phyloP scores from a whole-genome alignment of 345 rosid species.

The Moricandia moricandioides region DNA sequence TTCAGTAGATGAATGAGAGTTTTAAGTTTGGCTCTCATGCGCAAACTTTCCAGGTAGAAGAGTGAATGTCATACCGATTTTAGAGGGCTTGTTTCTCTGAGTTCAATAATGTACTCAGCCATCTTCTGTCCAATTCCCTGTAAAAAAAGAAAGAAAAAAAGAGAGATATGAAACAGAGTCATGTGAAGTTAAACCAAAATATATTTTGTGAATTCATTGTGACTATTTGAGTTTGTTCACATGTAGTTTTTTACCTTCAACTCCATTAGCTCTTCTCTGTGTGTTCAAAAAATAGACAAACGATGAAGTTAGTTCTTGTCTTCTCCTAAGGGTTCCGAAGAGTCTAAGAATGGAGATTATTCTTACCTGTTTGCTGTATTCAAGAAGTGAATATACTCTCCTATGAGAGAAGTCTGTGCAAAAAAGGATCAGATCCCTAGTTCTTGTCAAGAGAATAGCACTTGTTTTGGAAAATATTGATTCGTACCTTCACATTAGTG shows the following conservation, averaged over 20 bases:
- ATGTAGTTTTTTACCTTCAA: constrained; percentile 32
- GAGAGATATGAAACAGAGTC: background rate
- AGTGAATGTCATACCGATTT: constrained; percentile 47
- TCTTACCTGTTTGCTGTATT: constrained; percentile 71
- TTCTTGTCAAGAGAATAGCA: background rate
- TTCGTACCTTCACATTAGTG: constrained; percentile 58
- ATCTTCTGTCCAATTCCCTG: constrained; percentile 81
- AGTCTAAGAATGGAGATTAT: background rate
- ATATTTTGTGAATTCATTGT: background rate
- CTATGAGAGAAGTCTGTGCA: constrained; percentile 56
- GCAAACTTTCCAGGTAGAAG: background rate
- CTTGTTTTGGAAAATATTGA: background rate
- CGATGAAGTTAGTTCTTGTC: constrained; percentile 18
- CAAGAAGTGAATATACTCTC: constrained; percentile 63
- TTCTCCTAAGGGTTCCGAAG: background rate
- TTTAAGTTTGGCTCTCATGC: background rate
- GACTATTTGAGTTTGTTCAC: background rate
- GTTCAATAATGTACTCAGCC: constrained; percentile 69
- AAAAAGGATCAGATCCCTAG: constrained; percentile 1
- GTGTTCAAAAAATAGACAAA: constrained; percentile 8
- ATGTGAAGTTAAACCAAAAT: background rate
- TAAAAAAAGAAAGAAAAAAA: background rate
- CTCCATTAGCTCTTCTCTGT: constrained; percentile 73
- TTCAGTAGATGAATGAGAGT: background rate
- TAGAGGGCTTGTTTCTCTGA: constrained; percentile 67